Percentiles rank a stretch among this genome's conserved stretches.
phyloP scores from a whole-genome alignment of 2,329 filamentous ascomycete genomes.

The Basipetospora chlamydospora region DNA sequence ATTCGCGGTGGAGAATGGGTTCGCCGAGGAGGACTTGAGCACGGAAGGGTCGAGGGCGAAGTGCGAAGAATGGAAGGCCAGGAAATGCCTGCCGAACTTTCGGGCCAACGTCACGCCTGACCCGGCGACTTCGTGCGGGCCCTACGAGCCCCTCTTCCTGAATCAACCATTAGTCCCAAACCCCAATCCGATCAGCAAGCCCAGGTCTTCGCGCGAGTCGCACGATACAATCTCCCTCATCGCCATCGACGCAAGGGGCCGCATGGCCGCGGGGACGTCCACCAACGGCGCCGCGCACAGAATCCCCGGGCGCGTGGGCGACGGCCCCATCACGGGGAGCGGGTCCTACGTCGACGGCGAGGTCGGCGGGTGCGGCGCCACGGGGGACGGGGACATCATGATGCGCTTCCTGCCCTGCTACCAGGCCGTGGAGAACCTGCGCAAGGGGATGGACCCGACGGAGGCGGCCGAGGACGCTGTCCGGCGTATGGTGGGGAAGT shows the following conservation, averaged over 20 bases:
- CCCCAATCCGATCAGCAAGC: neutral
- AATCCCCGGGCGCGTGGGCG: slow-evolving; percentile 38
- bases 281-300: slow-evolving; percentile 41
- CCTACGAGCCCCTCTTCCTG: slow-evolving; percentile 22
- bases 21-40: slow-evolving; percentile 26
- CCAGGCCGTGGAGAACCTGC: slow-evolving; percentile 39
- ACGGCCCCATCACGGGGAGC: slow-evolving; percentile 38
- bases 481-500: slow-evolving; percentile 30
- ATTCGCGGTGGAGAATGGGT: slow-evolving; percentile 39
- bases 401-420: slow-evolving; percentile 43
- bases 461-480: slow-evolving; percentile 37
- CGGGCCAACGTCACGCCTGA: slow-evolving; percentile 30
- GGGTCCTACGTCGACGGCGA: slow-evolving; percentile 40
- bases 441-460: slow-evolving; percentile 30
- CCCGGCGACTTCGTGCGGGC: slow-evolving; percentile 27
- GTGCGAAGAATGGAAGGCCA: slow-evolving; percentile 28
- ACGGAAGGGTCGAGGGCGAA: slow-evolving; percentile 23
- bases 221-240: slow-evolving; percentile 43
- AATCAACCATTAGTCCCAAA: neutral
- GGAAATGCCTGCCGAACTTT: slow-evolving; percentile 35
- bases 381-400: slow-evolving; percentile 43
- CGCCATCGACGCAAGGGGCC: slow-evolving; percentile 24
- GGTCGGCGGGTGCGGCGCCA: slow-evolving; percentile 39
- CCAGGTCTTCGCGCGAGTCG: slow-evolving; percentile 9
- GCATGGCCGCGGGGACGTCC: slow-evolving; percentile 39